Base-by-base conservation (phyloP, 2,329 filamentous ascomycete species). In the Calonectria montana region DNA sequence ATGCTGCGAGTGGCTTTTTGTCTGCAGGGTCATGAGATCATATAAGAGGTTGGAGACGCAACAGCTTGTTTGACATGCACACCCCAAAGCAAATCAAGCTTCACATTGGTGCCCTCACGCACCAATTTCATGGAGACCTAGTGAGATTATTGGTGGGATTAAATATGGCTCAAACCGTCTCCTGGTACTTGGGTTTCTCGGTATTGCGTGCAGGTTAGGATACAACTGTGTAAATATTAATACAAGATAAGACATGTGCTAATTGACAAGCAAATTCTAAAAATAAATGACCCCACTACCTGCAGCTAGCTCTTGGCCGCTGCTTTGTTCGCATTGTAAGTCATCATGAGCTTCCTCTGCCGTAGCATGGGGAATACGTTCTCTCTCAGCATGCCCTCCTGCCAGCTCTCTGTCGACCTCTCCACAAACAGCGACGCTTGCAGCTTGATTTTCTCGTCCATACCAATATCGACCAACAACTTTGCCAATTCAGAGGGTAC, bases 331-430 rank as follows among this genome's bases (percentile, higher is more conserved):
- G 31, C 6, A 21, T 21, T 16, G 35, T 39, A 16, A n/a, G n/a
- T 25, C 31, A 53, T 65, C 45, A 47, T 48, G 2, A 18, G 27
- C 21, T 50, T 67, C 21, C 65, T 67, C 10, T 61, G 41, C n/a
- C 37, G 45, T 7, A 67, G 55, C 65, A 67, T 62, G 15, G 65
- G 65, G 23, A 67, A 67, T 8, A 67, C 53, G 12, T 67, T 62
- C 8, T 18, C 37, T 12, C 59, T 48, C 12, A 67, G 21, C 23
- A 23, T 67, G 27, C n/a, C 39, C 55, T 67, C 65, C 9, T 59
- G 39, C 65, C 65, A 67, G 23, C 41, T 31, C 21, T 35, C 53
- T 3, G 43, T 48, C n/a, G 23, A 5, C 16, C 10, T 27, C 6
- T 41, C 4, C 41, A 62, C 53, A 25, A 23, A 67, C 16, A 61